phyloP scores from a whole-genome alignment of 139 green algal species.

The Chlorella sorokiniana region DNA sequence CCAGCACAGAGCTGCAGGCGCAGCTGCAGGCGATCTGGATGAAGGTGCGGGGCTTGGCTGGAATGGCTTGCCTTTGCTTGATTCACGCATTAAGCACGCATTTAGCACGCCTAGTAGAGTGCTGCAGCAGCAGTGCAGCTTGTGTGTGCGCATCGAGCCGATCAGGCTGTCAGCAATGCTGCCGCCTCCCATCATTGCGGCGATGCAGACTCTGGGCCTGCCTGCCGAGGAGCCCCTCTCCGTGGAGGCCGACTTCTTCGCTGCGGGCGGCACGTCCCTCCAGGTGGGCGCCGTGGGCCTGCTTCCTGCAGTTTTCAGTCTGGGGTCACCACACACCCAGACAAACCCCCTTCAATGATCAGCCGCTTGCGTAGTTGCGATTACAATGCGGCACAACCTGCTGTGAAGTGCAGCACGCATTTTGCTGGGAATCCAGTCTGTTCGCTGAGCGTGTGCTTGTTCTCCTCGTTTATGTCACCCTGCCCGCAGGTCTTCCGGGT shows the following conservation, averaged over 20 bases:
- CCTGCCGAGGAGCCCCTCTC: not conserved
- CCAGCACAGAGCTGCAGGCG: not conserved
- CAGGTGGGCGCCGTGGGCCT: not conserved
- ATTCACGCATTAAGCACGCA: no score
- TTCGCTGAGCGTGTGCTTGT: not conserved
- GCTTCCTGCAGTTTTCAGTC: not conserved
- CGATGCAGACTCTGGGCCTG: not conserved
- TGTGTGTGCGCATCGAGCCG: not conserved
- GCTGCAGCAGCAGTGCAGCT: not conserved
- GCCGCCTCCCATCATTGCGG: not conserved
- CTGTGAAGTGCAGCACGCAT: no score
- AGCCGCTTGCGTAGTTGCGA: no score
- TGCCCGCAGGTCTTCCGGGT: not conserved
- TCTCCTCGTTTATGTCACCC: not conserved
- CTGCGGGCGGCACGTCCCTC: not conserved
- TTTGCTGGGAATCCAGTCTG: not conserved
- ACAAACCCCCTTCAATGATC: no score
- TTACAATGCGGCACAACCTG: no score
- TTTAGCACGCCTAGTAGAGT: no score
- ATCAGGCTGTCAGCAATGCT: not conserved
- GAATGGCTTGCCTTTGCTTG: not conserved
- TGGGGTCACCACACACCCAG: no score
- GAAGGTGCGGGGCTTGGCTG: not conserved
- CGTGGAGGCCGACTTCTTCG: constrained; percentile 1
- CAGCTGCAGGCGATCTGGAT: not conserved